Evolutionary conservation across 441 rosid genomes (phyloP).

Genomic region (Codiaeum variegatum): DNA sequence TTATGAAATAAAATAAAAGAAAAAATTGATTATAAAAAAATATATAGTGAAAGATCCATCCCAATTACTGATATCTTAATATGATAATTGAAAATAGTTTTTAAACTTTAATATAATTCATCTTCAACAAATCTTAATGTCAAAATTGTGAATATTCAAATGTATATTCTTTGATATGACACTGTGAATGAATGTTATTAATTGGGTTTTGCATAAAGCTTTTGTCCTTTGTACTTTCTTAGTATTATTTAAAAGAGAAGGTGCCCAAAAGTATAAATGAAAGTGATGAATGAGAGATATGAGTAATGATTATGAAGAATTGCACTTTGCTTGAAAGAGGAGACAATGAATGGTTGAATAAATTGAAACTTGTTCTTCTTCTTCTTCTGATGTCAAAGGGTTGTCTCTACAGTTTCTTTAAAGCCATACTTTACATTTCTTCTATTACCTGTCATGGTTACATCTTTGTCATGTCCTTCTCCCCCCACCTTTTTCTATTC

Average conservation of each 20-base stretch:
- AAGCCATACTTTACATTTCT: neutral
- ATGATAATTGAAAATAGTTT: no score
- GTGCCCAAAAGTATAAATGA: neutral
- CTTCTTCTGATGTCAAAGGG: neutral
- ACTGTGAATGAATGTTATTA: no score
- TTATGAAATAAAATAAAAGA: no score
- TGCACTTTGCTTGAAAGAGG: constrained; percentile 1
- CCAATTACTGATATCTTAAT: no score
- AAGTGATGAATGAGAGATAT: neutral
- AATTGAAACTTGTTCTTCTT: no score
- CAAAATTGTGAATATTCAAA: no score
- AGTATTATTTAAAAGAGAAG: neutral
- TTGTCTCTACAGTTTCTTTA: neutral
- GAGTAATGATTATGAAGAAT: neutral
- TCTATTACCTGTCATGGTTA: neutral
- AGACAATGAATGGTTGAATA: neutral
- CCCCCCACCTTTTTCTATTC: neutral
- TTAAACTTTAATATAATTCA: no score
- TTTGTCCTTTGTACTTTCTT: neutral
- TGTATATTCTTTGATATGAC: no score
- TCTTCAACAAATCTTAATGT: no score
- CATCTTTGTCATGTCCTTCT: neutral
- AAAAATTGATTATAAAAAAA: no score
- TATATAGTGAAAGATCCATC: no score
- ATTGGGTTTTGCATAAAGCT: neutral